Conservation (phyloP, 2,329 filamentous ascomycete genomes). For the Colletotrichum trifolii region DNA sequence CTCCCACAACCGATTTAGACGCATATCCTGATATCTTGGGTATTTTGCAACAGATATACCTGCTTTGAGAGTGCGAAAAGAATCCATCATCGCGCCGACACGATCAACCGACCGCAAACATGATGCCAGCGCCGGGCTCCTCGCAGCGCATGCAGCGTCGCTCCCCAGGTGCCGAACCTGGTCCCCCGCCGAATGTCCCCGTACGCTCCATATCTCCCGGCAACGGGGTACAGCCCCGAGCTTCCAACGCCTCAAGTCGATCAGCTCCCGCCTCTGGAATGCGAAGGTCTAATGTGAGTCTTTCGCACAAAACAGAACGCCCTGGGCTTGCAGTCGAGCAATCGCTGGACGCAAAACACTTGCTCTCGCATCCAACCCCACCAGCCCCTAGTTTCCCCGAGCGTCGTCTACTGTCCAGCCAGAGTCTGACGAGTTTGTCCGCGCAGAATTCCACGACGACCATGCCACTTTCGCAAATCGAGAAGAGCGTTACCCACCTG, state of each 20-base stretch:
- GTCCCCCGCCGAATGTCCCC: conserved; percentile 66
- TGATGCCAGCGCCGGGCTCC: conserved; percentile 63
- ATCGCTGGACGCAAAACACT: neutral
- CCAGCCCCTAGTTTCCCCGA: conserved; percentile 2
- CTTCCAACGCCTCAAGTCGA: conserved; percentile 74
- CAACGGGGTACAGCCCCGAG: conserved; percentile 67
- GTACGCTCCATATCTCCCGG: conserved; percentile 70
- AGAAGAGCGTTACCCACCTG: conserved; percentile 98
- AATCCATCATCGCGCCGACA: conserved; percentile 1
- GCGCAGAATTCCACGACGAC: conserved; percentile 58
- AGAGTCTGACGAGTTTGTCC: conserved; percentile 27
- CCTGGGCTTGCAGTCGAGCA: neutral
- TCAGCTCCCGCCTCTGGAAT: conserved; percentile 58
- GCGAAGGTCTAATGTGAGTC: conserved; percentile 69
- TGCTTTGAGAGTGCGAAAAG: conserved; percentile 23
- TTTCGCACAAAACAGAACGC: neutral
- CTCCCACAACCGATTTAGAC: neutral
- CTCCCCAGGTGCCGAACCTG: conserved; percentile 71
- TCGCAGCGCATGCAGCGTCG: conserved; percentile 70
- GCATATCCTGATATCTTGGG: conserved; percentile 9
- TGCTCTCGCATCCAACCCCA: neutral
- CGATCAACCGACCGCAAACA: conserved; percentile 15
- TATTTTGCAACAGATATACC: conserved; percentile 2
- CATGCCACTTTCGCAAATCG: conserved; percentile 91
- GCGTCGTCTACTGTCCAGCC: neutral